These are phyloP conservation scores for Globisporangium cylindrosporum DNA, from an alignment of 352 stramenopile genomes.

Conservation along the genomic window DNA sequence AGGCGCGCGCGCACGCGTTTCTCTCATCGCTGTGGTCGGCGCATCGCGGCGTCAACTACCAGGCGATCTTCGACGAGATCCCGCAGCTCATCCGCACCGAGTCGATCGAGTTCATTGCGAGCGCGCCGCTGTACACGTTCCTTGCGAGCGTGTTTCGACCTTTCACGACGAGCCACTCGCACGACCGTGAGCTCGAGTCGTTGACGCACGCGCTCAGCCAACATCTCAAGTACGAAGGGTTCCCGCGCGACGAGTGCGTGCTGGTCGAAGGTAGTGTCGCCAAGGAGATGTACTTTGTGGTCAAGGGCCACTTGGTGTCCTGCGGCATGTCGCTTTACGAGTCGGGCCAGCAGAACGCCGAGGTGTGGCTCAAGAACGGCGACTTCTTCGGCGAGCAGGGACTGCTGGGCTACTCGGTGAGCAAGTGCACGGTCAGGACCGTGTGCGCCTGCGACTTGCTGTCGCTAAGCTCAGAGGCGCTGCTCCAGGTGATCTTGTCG, in stretches of 20 bases:
- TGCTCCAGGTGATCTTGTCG: conserved; percentile 46
- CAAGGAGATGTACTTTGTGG: conserved; percentile 56
- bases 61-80: conserved; percentile 53
- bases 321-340: conserved; percentile 7
- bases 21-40: conserved; percentile 56
- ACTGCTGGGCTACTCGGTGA: conserved; percentile 40
- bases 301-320: conserved; percentile 36
- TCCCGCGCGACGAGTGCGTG: conserved; percentile 44
- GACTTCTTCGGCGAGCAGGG: conserved; percentile 52
- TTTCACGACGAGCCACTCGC: conserved; percentile 21
- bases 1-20: conserved; percentile 40
- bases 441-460: conserved; percentile 54
- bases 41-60: conserved; percentile 56
- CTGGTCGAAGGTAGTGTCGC: conserved; percentile 43
- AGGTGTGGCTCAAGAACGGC: conserved; percentile 27
- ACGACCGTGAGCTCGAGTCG: conserved; percentile 21
- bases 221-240: conserved; percentile 46
- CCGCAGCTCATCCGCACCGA: conserved; percentile 48
- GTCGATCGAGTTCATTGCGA: conserved; percentile 44
- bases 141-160: conserved; percentile 43
- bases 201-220: conserved; percentile 21
- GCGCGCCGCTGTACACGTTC: conserved; percentile 34
- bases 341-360: background rate
- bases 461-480: conserved; percentile 31
- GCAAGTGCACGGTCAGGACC: conserved; percentile 39